Base-by-base conservation (phyloP, 495 filamentous ascomycete species). In the Gamarada debralockiae region DNA sequence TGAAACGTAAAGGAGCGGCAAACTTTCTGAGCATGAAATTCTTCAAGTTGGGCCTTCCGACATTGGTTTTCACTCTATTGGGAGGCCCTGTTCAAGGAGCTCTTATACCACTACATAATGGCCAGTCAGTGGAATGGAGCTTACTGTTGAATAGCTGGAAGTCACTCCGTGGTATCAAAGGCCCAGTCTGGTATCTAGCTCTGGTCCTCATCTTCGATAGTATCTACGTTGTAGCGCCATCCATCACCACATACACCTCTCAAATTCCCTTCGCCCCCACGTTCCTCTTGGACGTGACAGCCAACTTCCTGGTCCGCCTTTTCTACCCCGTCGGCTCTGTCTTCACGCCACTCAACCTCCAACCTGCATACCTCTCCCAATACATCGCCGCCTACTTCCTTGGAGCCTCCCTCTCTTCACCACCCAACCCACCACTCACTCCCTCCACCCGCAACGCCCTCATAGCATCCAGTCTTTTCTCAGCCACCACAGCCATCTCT, bases 111-210 rank as follows among this genome's bases (percentile, higher is more conserved):
- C 8, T 9, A 20, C 17, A 18, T 7, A 41, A 41, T 8, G 7
- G 18, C 18, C 6, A 41, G 38, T 15, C 10, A 10, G 7, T 41
- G 18, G 18, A 20, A 6, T 20, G 10, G 38, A 15, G 18, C 7
- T 8, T 41, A n/a, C 8, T 53, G 5, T 6, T 14, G 3, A 2
- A 29, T 5, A 33, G 48, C 13, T 41, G 51, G 18, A 15, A 3
- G 34, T 2, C 7, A 9, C n/a, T 48, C 9, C 27, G 49, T 12
- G 55, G 55, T 17, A 34, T 53, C 2, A 22, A 33, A n/a, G 55
- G 55, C 7, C 15, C 43, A 5, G 50, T 53, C 14, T 53, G 55
- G 55, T 58, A 53, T 36, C 48, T 41, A 8, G 50, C 55, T 2
- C 33, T 52, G 13, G 20, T 58, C 13, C 25, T 58, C 15, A 15